Percentiles rank a stretch among this genome's conserved stretches.
Conservation (phyloP, 306 rosid species). For the Quercus agrifolia region DNA sequence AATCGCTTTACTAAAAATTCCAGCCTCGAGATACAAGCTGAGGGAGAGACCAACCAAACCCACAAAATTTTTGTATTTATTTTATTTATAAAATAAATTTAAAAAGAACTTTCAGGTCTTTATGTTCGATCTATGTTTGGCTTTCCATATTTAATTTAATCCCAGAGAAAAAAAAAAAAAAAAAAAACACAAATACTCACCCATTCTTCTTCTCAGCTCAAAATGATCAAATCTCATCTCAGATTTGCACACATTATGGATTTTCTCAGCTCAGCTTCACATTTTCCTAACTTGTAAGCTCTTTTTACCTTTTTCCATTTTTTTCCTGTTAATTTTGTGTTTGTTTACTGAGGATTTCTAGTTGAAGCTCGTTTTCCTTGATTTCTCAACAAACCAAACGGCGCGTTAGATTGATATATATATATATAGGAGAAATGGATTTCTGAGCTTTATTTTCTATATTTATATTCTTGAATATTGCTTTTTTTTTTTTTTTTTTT, state of each 20-base stretch:
- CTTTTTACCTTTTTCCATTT: background rate
- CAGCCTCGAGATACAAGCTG: conserved; percentile 5
- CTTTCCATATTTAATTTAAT: background rate
- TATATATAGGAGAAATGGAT: no score
- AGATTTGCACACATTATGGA: conserved; percentile 1
- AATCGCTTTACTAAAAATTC: conserved; percentile 47
- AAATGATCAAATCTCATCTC: conserved; percentile 4
- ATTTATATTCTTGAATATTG: background rate
- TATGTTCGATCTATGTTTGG: background rate
- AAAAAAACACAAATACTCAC: background rate
- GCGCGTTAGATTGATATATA: background rate
- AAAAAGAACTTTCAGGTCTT: background rate
- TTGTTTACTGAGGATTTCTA: background rate
- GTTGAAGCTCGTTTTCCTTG: background rate
- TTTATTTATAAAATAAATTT: no score
- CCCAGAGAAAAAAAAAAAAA: no score
- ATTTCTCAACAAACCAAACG: background rate
- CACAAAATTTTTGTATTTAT: conserved; percentile 21
- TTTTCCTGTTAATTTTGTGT: background rate
- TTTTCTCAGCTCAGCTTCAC: background rate
- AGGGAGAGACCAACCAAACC: conserved; percentile 13
- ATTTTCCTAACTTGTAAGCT: background rate
- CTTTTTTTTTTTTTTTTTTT: background rate
- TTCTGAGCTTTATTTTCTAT: no score
- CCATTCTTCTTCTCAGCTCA: background rate